Conservation (phyloP, 768 basidiomycete species). For the Omphalotus guepiniiformis region DNA sequence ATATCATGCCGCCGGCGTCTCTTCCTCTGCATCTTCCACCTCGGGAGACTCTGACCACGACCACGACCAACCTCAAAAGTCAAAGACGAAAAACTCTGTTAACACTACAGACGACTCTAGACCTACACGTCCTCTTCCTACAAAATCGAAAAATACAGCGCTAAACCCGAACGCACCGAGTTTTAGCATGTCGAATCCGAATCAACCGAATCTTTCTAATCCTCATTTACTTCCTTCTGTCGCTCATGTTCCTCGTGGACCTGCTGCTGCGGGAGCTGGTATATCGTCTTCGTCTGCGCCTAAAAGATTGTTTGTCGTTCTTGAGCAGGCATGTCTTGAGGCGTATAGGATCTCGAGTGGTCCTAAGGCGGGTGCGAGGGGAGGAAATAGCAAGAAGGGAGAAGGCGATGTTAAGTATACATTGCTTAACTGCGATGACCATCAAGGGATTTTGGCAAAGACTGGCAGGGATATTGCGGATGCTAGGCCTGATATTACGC, state of each 20-base stretch:
- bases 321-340: conserved; percentile 94
- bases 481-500: conserved; percentile 98
- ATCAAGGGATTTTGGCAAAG: conserved; percentile 97
- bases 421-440: conserved; percentile 96
- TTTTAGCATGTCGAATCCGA: conserved; percentile 32
- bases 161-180: conserved; percentile 7
- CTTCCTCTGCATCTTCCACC: no score
- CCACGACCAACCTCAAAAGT: conserved; percentile 8
- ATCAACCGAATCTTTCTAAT: conserved; percentile 52
- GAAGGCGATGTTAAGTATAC: conserved; percentile 92
- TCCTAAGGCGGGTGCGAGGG: conserved; percentile 40
- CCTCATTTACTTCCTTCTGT: conserved; percentile 81
- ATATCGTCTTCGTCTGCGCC: conserved; percentile 6
- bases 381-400: conserved; percentile 52
- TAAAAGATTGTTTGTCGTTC: conserved; percentile 79
- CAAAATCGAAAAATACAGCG: conserved; percentile 18
- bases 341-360: conserved; percentile 81
- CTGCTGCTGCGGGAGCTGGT: conserved; percentile 7
- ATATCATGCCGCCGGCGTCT: neutral
- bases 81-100: conserved; percentile 10
- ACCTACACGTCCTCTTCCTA: conserved; percentile 62
- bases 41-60: no score
- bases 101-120: conserved; percentile 28
- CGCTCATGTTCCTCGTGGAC: conserved; percentile 62
- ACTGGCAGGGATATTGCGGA: conserved; percentile 98